These are phyloP conservation scores for Fusarium sp. DNA, from an alignment of 2,329 filamentous ascomycete species.

Conservation along the genomic window DNA sequence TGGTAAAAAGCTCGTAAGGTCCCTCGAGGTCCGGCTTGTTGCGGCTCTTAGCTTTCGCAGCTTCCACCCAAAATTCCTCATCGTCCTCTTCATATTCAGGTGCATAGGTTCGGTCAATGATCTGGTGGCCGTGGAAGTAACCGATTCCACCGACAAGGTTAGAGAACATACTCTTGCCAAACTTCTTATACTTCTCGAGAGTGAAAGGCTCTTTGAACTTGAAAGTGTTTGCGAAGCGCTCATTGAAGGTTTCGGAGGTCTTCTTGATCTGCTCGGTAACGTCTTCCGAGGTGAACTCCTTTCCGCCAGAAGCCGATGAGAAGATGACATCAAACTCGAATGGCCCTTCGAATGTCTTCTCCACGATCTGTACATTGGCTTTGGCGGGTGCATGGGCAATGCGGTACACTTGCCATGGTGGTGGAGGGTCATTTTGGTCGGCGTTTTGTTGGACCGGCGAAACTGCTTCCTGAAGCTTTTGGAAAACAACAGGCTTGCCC, in stretches of 20 bases:
- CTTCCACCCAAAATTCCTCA: slow-evolving; percentile 95
- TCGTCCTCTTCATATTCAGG: slow-evolving; percentile 94
- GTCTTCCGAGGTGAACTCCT: slow-evolving; percentile 67
- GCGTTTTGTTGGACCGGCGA: slow-evolving; percentile 61
- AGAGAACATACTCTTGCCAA: slow-evolving; percentile 91
- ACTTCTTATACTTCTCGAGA: slow-evolving; percentile 76
- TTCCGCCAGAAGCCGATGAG: slow-evolving; percentile 77
- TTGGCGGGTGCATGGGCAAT: slow-evolving; percentile 73
- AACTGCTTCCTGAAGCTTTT: slow-evolving; percentile 63
- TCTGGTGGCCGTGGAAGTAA: slow-evolving; percentile 89
- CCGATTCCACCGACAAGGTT: slow-evolving; percentile 95
- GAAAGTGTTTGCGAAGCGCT: slow-evolving; percentile 75
- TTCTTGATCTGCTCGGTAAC: slow-evolving; percentile 76
- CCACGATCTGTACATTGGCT: slow-evolving; percentile 87
- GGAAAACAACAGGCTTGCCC: slow-evolving; percentile 73
- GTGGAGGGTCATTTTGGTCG: slow-evolving; percentile 75
- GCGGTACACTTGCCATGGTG: slow-evolving; percentile 87
- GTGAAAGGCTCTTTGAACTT: slow-evolving; percentile 81
- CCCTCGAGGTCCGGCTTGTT: slow-evolving; percentile 78
- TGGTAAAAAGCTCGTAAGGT: slow-evolving; percentile 89
- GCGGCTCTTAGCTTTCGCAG: slow-evolving; percentile 79
- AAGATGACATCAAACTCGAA: slow-evolving; percentile 96
- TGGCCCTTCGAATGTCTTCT: slow-evolving; percentile 89
- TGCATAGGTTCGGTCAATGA: slow-evolving; percentile 93
- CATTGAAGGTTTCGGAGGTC: slow-evolving; percentile 74